phyloP scores from a whole-genome alignment of 441 rosid species.

The Rhodomyrtus psidioides region DNA sequence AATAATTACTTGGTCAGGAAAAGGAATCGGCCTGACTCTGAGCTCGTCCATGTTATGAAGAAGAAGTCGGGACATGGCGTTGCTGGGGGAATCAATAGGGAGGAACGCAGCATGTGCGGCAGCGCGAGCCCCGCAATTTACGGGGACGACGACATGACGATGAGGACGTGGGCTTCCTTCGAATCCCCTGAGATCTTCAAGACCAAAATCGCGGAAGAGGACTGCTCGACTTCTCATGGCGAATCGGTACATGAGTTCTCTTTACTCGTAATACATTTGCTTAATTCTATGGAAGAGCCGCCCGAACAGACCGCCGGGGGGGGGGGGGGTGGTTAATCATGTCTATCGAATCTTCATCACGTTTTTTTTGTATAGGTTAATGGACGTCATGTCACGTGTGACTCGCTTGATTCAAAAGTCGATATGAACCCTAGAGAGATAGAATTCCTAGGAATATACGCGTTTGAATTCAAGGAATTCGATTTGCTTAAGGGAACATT shows the following conservation, averaged over 20 bases:
- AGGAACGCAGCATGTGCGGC: conserved; percentile 5
- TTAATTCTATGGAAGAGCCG: background rate
- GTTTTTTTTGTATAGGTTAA: background rate
- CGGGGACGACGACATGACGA: conserved; percentile 12
- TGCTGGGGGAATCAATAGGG: background rate
- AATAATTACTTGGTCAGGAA: conserved; percentile 6
- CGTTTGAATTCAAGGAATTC: background rate
- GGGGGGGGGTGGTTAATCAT: background rate
- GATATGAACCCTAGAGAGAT: background rate
- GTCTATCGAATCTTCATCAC: background rate
- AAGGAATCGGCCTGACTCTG: conserved; percentile 9
- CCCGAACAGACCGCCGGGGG: background rate
- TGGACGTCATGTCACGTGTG: background rate
- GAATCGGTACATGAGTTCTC: conserved; percentile 29
- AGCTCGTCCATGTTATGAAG: background rate
- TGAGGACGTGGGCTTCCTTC: conserved; percentile 26
- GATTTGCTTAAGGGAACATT: background rate
- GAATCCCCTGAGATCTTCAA: conserved; percentile 28
- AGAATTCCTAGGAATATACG: background rate
- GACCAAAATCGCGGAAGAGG: conserved; percentile 24
- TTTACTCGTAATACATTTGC: background rate
- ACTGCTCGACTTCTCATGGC: conserved; percentile 21
- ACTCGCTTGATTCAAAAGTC: background rate
- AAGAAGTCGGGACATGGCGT: background rate
- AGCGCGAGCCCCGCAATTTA: conserved; percentile 18